A percentile compares a stretch with the other conserved stretches of the same genome.
Evolutionary conservation across 345 rosid species (phyloP).

Genomic region (Theobroma cacao): DNA sequence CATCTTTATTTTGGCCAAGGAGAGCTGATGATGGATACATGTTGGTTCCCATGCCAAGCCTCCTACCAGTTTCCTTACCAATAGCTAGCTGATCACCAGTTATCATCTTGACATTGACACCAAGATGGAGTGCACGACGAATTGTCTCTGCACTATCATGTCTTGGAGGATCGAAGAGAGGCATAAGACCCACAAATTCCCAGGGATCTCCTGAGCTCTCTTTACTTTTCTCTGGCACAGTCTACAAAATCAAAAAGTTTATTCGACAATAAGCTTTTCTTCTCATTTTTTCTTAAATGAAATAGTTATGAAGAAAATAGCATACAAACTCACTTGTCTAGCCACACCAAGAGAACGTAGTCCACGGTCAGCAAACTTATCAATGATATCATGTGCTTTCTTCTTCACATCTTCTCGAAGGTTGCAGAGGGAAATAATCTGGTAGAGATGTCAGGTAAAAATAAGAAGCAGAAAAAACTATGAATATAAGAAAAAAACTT

Average conservation of each 20-base stretch:
- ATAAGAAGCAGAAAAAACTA: background rate
- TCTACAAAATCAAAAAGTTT: slow-evolving; percentile 24
- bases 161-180: slow-evolving; percentile 95
- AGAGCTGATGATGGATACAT: slow-evolving; percentile 97
- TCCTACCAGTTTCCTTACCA: slow-evolving; percentile 90
- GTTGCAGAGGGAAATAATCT: slow-evolving; percentile 10
- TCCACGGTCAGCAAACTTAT: slow-evolving; percentile 15
- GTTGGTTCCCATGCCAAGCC: slow-evolving; percentile 96
- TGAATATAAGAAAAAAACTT: background rate
- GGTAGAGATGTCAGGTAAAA: background rate
- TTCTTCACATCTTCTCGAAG: slow-evolving; percentile 9
- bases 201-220: slow-evolving; percentile 76
- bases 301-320: background rate
- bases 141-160: slow-evolving; percentile 98
- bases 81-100: slow-evolving; percentile 95
- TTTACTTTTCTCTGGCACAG: slow-evolving; percentile 65
- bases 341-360: slow-evolving; percentile 12
- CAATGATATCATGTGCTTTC: slow-evolving; percentile 11
- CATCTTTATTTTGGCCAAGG: slow-evolving; percentile 66
- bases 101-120: slow-evolving; percentile 94
- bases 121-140: slow-evolving; percentile 77
- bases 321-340: slow-evolving; percentile 22
- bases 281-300: background rate
- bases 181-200: slow-evolving; percentile 85
- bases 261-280: background rate